A percentile compares a stretch with the other conserved stretches of the same genome.
Conservation (phyloP, 2,329 filamentous ascomycete genomes). For the Venturia nashicola region DNA sequence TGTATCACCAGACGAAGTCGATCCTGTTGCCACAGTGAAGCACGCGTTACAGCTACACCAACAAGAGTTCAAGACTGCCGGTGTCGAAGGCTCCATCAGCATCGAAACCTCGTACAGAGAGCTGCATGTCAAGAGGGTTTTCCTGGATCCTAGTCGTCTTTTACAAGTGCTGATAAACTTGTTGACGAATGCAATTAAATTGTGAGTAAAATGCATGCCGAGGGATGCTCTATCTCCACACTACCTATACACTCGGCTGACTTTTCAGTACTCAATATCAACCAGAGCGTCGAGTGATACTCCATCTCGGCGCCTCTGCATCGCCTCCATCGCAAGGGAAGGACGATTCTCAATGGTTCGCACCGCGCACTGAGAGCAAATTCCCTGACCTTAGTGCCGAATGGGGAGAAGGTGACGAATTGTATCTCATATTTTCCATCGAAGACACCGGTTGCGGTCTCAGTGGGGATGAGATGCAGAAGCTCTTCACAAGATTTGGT, state of each 20-base stretch:
- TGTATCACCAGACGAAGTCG: slow-evolving; percentile 3
- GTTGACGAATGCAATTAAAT: slow-evolving; percentile 11
- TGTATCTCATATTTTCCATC: slow-evolving; percentile 48
- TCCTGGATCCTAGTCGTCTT: slow-evolving; percentile 8
- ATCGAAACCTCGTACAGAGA: slow-evolving; percentile 7
- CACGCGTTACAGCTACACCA: slow-evolving; percentile 6
- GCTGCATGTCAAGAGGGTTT: slow-evolving; percentile 4
- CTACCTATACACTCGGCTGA: neutral
- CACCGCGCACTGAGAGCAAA: slow-evolving; percentile 9
- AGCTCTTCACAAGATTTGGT: slow-evolving; percentile 56
- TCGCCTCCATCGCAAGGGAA: slow-evolving; percentile 7
- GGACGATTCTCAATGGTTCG: slow-evolving; percentile 12
- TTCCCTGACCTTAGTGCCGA: slow-evolving; percentile 26
- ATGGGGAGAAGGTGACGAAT: slow-evolving; percentile 44
- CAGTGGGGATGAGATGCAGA: slow-evolving; percentile 39
- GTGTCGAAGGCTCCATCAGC: neutral
- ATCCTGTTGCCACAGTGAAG: slow-evolving; percentile 1
- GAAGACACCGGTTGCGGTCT: slow-evolving; percentile 55
- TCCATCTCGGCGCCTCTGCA: slow-evolving; percentile 18
- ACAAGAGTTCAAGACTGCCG: slow-evolving; percentile 1
- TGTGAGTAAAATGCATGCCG: neutral
- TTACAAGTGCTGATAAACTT: slow-evolving; percentile 10
- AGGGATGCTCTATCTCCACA: neutral
- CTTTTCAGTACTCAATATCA: neutral
- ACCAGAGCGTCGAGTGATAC: slow-evolving; percentile 11